Evolutionary conservation across 1,284 basidiomycete species (phyloP).

Genomic region (Hypsizygus ulmarius): DNA sequence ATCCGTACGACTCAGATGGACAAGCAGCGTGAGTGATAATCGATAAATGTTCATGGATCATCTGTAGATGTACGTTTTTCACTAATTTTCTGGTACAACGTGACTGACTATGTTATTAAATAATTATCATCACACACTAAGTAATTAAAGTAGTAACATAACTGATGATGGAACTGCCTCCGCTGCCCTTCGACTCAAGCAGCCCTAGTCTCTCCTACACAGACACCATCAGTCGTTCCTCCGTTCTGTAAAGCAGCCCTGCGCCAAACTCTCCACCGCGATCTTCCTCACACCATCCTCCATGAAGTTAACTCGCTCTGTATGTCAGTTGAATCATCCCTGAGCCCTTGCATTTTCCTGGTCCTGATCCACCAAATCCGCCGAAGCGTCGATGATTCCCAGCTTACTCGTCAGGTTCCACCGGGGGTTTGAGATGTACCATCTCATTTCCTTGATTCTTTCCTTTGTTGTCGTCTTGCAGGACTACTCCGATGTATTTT

Average conservation of each 20-base stretch:
- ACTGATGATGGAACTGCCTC: too few species aligned
- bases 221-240: too few species aligned
- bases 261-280: conserved; percentile 19
- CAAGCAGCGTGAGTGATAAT: neutral
- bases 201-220: too few species aligned
- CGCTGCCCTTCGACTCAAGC: too few species aligned
- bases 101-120: too few species aligned
- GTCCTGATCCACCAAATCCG: conserved; percentile 27
- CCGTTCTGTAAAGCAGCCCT: too few species aligned
- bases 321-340: conserved; percentile 30
- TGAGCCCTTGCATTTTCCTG: conserved; percentile 26
- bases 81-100: neutral
- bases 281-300: conserved; percentile 20
- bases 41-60: neutral
- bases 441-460: conserved; percentile 24
- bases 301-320: conserved; percentile 24
- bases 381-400: conserved; percentile 27
- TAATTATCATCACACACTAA: too few species aligned
- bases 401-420: conserved; percentile 27
- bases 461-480: too few species aligned
- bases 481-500: too few species aligned
- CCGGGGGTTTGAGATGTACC: conserved; percentile 29
- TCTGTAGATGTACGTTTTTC: neutral
- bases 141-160: too few species aligned
- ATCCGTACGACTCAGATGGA: conserved; percentile 37